phyloP scores from a whole-genome alignment of 257 asterid genomes.

The Salvia rosmarinus region DNA sequence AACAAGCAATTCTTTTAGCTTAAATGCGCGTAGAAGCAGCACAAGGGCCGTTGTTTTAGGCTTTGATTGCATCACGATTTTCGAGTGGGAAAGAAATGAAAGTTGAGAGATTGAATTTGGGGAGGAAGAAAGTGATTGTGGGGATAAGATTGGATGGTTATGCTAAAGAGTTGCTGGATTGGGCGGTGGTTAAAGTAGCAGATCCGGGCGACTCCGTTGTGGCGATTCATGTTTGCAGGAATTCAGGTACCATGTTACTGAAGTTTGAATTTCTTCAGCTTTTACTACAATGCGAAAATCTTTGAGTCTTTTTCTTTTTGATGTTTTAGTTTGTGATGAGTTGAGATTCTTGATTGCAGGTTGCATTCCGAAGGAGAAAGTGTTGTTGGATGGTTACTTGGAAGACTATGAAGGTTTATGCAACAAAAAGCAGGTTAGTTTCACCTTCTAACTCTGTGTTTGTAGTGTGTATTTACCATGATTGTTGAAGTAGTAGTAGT shows the following conservation, averaged over 20 bases:
- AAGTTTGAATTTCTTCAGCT: not conserved
- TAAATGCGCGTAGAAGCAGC: conserved; percentile 28
- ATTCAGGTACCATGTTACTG: conserved; percentile 55
- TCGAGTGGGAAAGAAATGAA: conserved; percentile 44
- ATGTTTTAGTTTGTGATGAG: conserved; percentile 7
- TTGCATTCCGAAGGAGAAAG: conserved; percentile 51
- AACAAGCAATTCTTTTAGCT: conserved; percentile 21
- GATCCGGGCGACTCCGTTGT: conserved; percentile 74
- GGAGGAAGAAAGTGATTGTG: conserved; percentile 72
- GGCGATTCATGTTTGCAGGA: conserved; percentile 83
- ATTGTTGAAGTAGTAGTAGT: not conserved
- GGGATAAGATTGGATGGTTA: conserved; percentile 75
- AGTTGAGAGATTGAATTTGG: conserved; percentile 45
- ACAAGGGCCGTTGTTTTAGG: conserved; percentile 26
- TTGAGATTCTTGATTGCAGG: conserved; percentile 47
- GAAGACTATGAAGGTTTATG: conserved; percentile 75
- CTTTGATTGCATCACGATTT: conserved; percentile 30
- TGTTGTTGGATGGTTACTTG: conserved; percentile 62
- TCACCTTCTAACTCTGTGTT: not conserved
- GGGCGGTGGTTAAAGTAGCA: conserved; percentile 89
- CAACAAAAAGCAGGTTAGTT: conserved; percentile 67
- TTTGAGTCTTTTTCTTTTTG: not conserved
- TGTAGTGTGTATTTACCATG: not conserved
- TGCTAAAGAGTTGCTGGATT: conserved; percentile 71
- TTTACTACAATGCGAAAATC: not conserved